Evolutionary conservation across 441 rosid genomes (phyloP).

Genomic region (Pelargonium cotyledonis): DNA sequence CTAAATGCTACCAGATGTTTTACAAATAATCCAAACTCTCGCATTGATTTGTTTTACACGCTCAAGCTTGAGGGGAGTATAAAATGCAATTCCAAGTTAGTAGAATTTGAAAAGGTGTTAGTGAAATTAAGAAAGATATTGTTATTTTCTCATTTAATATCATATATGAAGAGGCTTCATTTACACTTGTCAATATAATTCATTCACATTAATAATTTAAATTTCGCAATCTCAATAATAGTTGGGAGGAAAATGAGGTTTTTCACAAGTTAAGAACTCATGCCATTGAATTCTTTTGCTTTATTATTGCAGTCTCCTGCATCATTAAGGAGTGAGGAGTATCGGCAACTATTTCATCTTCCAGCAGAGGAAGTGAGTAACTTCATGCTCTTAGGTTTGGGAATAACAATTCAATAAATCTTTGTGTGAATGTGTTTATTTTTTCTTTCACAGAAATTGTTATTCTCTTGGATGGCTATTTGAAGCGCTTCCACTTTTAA

Average conservation of each 20-base stretch:
- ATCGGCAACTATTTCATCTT: conserved; percentile 82
- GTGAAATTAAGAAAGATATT: too few species aligned
- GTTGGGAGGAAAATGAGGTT: conserved; percentile 7
- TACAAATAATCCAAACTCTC: too few species aligned
- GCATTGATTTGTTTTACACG: too few species aligned
- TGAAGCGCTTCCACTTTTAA: not conserved
- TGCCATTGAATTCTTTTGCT: conserved; percentile 6
- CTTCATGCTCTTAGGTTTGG: not conserved
- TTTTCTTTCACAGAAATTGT: not conserved
- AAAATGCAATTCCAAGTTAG: too few species aligned
- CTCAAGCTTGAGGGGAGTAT: too few species aligned
- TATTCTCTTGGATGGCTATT: not conserved
- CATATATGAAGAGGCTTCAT: too few species aligned
- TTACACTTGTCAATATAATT: too few species aligned
- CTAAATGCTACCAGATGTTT: too few species aligned
- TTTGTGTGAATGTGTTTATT: not conserved
- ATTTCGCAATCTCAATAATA: not conserved
- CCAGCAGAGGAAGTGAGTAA: conserved; percentile 76
- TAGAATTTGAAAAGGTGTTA: too few species aligned
- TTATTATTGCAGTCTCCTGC: conserved; percentile 37
- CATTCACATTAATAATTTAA: too few species aligned
- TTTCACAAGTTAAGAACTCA: not conserved
- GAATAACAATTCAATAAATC: not conserved
- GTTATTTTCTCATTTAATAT: too few species aligned
- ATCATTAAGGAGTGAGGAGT: conserved; percentile 72